phyloP scores from a whole-genome alignment of 495 filamentous ascomycete species.

The Viridothelium virens region DNA sequence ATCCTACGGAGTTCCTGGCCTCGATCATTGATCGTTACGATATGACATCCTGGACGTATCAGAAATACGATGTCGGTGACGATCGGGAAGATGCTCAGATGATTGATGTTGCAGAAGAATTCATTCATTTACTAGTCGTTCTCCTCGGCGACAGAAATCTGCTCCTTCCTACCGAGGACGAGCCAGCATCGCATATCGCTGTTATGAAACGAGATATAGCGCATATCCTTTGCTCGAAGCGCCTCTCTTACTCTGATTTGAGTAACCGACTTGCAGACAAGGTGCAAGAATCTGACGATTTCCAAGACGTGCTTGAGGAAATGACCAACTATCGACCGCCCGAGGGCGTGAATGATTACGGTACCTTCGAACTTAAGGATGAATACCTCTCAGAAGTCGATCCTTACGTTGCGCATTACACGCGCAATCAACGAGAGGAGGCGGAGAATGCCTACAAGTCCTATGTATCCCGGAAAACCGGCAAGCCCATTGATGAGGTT shows the following conservation, averaged over 20 bases:
- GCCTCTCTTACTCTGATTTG: constrained; percentile 86
- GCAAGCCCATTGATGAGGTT: constrained; percentile 69
- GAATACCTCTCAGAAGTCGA: constrained; percentile 79
- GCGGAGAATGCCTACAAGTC: constrained; percentile 80
- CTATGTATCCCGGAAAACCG: constrained; percentile 80
- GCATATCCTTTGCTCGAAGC: constrained; percentile 92
- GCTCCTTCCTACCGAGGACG: constrained; percentile 63
- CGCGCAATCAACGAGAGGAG: constrained; percentile 94
- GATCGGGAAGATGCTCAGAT: constrained; percentile 77
- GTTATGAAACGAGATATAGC: constrained; percentile 82
- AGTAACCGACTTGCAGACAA: constrained; percentile 73
- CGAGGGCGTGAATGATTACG: constrained; percentile 83
- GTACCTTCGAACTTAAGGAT: constrained; percentile 85
- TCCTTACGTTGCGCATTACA: constrained; percentile 90
- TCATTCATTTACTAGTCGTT: constrained; percentile 87
- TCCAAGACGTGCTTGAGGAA: constrained; percentile 71
- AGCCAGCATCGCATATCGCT: constrained; percentile 53
- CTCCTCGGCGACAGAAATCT: constrained; percentile 79
- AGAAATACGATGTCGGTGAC: constrained; percentile 59
- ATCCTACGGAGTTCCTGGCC: constrained; percentile 58
- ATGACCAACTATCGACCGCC: constrained; percentile 84
- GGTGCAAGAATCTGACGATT: constrained; percentile 72
- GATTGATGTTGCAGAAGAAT: constrained; percentile 89
- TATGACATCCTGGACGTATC: constrained; percentile 81
- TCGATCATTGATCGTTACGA: constrained; percentile 87